Evolutionary conservation across 345 rosid genomes (phyloP).

Genomic region (Crucihimalaya himalaica): DNA sequence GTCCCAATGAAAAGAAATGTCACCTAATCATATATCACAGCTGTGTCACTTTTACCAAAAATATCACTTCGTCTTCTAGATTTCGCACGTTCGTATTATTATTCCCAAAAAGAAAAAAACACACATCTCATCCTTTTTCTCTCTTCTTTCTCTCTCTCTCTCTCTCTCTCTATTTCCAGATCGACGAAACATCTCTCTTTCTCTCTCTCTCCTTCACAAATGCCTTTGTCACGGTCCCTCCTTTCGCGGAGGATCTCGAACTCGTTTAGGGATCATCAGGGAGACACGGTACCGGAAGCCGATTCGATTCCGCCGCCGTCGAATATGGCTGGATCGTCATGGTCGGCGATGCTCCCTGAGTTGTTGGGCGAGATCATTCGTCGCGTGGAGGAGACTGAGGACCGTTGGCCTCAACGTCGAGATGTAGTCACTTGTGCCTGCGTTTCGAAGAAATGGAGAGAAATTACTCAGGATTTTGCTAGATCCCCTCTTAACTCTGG

Average conservation of each 20-base stretch:
- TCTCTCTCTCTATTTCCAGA: conserved; percentile 30
- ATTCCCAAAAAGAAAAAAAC: not conserved
- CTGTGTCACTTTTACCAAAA: conserved; percentile 22
- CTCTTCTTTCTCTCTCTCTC: conserved; percentile 13
- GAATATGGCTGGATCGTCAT: conserved; percentile 47
- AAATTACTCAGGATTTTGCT: conserved; percentile 59
- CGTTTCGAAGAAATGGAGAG: conserved; percentile 91
- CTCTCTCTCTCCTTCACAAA: conserved; percentile 26
- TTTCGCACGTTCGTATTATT: conserved; percentile 27
- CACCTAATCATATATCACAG: conserved; percentile 24
- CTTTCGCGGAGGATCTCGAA: conserved; percentile 63
- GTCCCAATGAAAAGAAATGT: not conserved
- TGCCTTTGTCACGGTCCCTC: conserved; percentile 63
- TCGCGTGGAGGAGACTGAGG: conserved; percentile 74
- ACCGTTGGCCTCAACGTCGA: conserved; percentile 73
- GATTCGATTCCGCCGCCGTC: conserved; percentile 31
- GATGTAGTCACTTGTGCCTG: conserved; percentile 75
- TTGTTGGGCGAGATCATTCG: conserved; percentile 72
- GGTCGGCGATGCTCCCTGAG: conserved; percentile 86
- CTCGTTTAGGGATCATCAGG: conserved; percentile 48
- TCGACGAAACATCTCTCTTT: conserved; percentile 21
- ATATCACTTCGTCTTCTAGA: not conserved
- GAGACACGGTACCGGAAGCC: conserved; percentile 7
- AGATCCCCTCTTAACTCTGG: conserved; percentile 47
- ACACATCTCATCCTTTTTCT: conserved; percentile 10